Evolutionary conservation across 2,329 filamentous ascomycete species (phyloP).

Genomic region (Pyricularia sp.): DNA sequence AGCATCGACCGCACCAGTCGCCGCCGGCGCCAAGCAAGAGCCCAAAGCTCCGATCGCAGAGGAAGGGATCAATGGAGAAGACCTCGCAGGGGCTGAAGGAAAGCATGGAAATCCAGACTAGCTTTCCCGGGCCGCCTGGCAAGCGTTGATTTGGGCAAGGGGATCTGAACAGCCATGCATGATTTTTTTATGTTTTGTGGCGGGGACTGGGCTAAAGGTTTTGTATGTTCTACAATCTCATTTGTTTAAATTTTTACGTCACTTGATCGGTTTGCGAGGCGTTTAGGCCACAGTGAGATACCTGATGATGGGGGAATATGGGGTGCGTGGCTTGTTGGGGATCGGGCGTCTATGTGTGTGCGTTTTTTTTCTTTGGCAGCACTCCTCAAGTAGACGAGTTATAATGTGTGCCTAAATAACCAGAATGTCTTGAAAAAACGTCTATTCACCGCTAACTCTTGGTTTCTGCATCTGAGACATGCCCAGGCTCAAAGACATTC

Average conservation of each 20-base stretch:
- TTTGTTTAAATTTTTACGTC: constrained; percentile 3
- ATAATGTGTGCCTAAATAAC: background rate
- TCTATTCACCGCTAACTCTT: background rate
- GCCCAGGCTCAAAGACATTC: background rate
- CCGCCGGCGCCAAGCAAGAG: constrained; percentile 17
- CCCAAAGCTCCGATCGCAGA: constrained; percentile 3
- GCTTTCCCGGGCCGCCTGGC: constrained; percentile 25
- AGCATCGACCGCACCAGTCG: background rate
- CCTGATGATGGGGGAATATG: background rate
- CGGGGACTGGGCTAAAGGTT: background rate
- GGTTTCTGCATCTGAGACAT: background rate
- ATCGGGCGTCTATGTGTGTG: background rate
- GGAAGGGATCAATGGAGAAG: background rate
- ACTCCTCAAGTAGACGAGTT: background rate
- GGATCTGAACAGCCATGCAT: background rate
- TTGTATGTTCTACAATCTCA: background rate
- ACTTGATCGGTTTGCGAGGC: background rate
- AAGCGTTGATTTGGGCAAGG: background rate
- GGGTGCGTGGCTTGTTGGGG: background rate
- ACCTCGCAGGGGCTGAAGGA: constrained; percentile 19
- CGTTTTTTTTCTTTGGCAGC: background rate
- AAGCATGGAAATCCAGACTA: constrained; percentile 21
- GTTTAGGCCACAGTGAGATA: background rate
- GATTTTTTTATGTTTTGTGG: background rate
- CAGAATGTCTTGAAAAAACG: background rate